Percentiles rank a stretch among this genome's conserved stretches.
These are phyloP conservation scores for Datura wrightii DNA, from an alignment of 257 asterid genomes.

Conservation along the genomic window DNA sequence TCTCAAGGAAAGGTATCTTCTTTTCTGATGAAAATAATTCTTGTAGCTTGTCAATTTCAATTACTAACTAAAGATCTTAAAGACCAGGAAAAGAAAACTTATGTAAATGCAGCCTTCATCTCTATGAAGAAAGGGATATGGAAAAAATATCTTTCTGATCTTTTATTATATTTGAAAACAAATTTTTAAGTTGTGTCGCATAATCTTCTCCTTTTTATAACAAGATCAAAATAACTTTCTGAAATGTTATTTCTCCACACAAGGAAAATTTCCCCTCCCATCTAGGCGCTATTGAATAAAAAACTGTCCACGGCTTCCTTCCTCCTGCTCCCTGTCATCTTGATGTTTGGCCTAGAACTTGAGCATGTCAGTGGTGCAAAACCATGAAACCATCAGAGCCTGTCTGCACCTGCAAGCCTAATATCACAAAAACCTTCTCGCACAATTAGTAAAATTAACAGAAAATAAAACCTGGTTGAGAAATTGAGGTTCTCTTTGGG, in stretches of 20 bases:
- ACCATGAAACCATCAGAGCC: too few relatives aligned
- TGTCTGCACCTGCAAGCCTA: too few relatives aligned
- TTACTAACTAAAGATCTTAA: slow-evolving; percentile 16
- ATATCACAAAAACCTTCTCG: too few relatives aligned
- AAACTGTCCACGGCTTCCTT: too few relatives aligned
- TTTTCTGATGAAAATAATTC: not conserved
- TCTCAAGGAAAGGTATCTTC: slow-evolving; percentile 52
- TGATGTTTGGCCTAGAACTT: too few relatives aligned
- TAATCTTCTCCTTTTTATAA: not conserved
- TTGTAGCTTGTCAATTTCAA: not conserved
- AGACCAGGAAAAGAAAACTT: not conserved
- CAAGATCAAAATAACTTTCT: not conserved
- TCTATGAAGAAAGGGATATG: not conserved
- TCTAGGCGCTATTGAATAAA: too few relatives aligned
- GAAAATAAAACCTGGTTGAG: too few relatives aligned
- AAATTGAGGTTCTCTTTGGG: not conserved
- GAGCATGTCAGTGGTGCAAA: too few relatives aligned
- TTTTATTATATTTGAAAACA: not conserved
- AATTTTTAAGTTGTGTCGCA: not conserved
- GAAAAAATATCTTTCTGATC: not conserved
- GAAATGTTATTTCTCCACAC: too few relatives aligned
- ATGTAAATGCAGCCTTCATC: not conserved
- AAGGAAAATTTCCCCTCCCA: too few relatives aligned
- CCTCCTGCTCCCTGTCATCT: too few relatives aligned
- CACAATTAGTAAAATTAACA: too few relatives aligned